Percentiles rank a stretch among this genome's conserved stretches.
Conservation (phyloP, 176 grass and related monocot species). For the Eleusine indica region DNA sequence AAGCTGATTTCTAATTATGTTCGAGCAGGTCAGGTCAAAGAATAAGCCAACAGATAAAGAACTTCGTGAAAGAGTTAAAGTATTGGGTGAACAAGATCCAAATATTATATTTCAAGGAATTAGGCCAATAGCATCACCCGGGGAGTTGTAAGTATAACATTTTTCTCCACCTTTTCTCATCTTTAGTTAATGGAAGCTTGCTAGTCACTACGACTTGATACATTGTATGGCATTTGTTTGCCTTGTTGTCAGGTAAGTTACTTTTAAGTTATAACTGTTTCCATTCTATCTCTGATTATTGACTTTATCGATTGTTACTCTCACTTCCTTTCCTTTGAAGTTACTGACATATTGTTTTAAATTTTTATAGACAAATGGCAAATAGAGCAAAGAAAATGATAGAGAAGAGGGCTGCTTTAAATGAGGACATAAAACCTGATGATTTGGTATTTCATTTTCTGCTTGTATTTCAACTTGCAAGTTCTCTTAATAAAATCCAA, state of each 20-base stretch:
- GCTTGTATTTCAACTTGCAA: conserved; percentile 13
- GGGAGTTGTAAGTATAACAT: conserved; percentile 63
- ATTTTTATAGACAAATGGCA: conserved; percentile 59
- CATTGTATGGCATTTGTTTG: conserved; percentile 14
- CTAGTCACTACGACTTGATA: not conserved
- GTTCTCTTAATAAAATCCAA: conserved; percentile 7
- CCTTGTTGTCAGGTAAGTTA: not conserved
- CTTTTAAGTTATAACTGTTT: not conserved
- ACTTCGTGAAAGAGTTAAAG: conserved; percentile 79
- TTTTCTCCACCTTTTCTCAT: conserved; percentile 6
- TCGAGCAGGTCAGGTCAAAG: conserved; percentile 47
- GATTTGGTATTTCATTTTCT: conserved; percentile 45
- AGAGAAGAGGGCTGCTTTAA: conserved; percentile 66
- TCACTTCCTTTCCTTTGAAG: not conserved
- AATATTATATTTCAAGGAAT: conserved; percentile 83
- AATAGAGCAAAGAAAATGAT: conserved; percentile 82
- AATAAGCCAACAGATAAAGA: conserved; percentile 75
- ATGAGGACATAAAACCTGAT: conserved; percentile 67
- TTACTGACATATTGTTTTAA: conserved; percentile 25
- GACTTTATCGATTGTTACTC: not conserved
- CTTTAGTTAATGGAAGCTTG: not conserved
- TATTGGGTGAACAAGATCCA: conserved; percentile 65
- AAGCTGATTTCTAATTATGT: conserved; percentile 2
- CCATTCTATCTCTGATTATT: not conserved
- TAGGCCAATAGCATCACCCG: conserved; percentile 69